Base-by-base conservation (phyloP, 2,329 filamentous ascomycete species). In the Metarhizium guizhouense region DNA sequence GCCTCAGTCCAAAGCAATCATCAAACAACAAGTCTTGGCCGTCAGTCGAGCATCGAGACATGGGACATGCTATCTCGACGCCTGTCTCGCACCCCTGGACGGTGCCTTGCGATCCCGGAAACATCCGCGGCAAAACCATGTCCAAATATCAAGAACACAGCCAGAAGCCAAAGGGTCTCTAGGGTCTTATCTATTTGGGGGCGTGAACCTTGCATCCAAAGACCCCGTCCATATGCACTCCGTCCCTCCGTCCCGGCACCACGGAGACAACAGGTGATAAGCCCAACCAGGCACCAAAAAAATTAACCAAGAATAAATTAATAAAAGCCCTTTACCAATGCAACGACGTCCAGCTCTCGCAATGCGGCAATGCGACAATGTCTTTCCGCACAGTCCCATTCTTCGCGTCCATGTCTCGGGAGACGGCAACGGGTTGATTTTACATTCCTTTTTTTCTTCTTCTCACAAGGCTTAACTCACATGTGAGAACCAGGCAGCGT, bases 61-160 rank as follows among this genome's bases (percentile, higher is more conserved):
- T 20, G n/a, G 13, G 6, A 29, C n/a, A 8, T 18, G 13, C n/a
- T 13, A 47, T 47, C 18, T n/a, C 7, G n/a, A 47, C n/a, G 20
- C 43, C 43, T 6, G 7, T 11, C 7, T 10, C 43, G 4, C 20
- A 47, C 43, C 11, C n/a, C 16, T 25, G 25, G 25, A 25, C n/a
- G 4, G 43, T 29, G 25, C 36, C 25, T 52, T 52, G 40, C 51
- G 51, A 34, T 52, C 30, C 52, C 52, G 52, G 52, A 53, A 48
- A 48, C 43, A 32, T 40, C 52, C 52, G 52, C 43, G 20, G 25
- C 25, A 25, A 25, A 25, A 4, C 25, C 25, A 25, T 4, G 25
- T 25, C 25, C 25, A 25, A 25, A 25, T 25, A 25, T 25, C 25
- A 25, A 25, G 25, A 25, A 25, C 3, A 25, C 25, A 25, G 25